Conservation (phyloP, 805 yeast genomes). For the Candida namnaoensis region DNA sequence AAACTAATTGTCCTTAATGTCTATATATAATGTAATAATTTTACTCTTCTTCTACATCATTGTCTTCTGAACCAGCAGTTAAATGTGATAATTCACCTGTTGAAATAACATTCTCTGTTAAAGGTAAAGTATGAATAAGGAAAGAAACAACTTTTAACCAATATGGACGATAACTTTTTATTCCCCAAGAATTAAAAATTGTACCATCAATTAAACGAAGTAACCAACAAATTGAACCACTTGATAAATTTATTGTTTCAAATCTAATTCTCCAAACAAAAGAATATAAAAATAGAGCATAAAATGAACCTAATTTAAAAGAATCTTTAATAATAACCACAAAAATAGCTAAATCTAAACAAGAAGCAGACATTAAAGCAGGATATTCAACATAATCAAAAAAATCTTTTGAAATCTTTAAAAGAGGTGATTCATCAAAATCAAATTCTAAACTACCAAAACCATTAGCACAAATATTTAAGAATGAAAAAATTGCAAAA, state of each 20-base stretch:
- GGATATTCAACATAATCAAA: slow-evolving; percentile 29
- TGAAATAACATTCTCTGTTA: not conserved
- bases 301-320: slow-evolving; percentile 12
- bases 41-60: not conserved
- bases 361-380: slow-evolving; percentile 26
- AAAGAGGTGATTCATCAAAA: slow-evolving; percentile 23
- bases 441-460: slow-evolving; percentile 18
- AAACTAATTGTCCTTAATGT: no score
- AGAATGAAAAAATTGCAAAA: slow-evolving; percentile 30
- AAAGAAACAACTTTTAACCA: not conserved
- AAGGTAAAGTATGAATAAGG: not conserved
- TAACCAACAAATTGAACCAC: not conserved
- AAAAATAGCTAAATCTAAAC: slow-evolving; percentile 27
- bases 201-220: not conserved
- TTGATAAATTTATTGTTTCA: slow-evolving; percentile 14
- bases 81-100: not conserved
- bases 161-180: not conserved
- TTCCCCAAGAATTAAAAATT: not conserved
- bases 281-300: slow-evolving; percentile 23
- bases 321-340: slow-evolving; percentile 21
- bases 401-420: slow-evolving; percentile 23
- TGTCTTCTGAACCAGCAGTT: not conserved
- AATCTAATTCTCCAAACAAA: slow-evolving; percentile 29
- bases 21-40: no score
- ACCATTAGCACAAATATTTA: slow-evolving; percentile 18